phyloP scores from a whole-genome alignment of 495 filamentous ascomycete species.

The Aspergillus conjunctus region DNA sequence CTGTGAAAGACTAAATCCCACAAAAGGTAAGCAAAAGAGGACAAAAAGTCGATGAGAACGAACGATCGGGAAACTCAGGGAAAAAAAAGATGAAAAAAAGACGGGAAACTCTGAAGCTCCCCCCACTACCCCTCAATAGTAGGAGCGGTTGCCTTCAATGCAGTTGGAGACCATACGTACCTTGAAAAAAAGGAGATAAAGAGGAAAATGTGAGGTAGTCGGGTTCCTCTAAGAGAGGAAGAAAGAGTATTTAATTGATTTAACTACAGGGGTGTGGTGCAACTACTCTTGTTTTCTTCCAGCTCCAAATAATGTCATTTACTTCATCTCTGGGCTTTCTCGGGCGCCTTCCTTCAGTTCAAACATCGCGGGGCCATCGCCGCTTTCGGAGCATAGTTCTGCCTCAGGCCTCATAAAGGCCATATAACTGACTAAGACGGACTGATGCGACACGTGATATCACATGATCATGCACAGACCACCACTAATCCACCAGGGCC shows the following conservation, averaged over 20 bases:
- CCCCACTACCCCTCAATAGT: slow-evolving; percentile 22
- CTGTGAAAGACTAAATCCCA: slow-evolving; percentile 27
- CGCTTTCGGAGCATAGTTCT: slow-evolving; percentile 20
- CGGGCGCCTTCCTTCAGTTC: neutral
- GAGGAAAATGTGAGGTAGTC: neutral
- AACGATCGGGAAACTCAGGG: slow-evolving; percentile 13
- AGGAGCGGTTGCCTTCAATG: neutral
- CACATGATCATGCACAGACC: slow-evolving; percentile 29
- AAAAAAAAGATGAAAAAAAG: slow-evolving; percentile 16
- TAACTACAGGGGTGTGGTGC: neutral
- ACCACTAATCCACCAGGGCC: slow-evolving; percentile 1
- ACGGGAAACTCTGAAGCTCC: slow-evolving; percentile 18
- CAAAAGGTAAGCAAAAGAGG: slow-evolving; percentile 13
- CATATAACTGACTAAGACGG: slow-evolving; percentile 3
- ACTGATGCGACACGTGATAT: neutral
- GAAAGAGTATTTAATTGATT: neutral
- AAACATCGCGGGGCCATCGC: slow-evolving; percentile 16
- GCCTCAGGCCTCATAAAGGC: neutral
- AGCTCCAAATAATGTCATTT: neutral
- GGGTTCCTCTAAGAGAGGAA: slow-evolving; percentile 4
- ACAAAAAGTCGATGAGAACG: slow-evolving; percentile 17
- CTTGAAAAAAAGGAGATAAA: neutral
- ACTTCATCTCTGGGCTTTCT: neutral
- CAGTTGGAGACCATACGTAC: neutral
- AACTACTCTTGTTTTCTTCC: slow-evolving; percentile 2